phyloP scores from a whole-genome alignment of 2,329 filamentous ascomycete genomes.

The Neophaeococcomyces mojaviensis region DNA sequence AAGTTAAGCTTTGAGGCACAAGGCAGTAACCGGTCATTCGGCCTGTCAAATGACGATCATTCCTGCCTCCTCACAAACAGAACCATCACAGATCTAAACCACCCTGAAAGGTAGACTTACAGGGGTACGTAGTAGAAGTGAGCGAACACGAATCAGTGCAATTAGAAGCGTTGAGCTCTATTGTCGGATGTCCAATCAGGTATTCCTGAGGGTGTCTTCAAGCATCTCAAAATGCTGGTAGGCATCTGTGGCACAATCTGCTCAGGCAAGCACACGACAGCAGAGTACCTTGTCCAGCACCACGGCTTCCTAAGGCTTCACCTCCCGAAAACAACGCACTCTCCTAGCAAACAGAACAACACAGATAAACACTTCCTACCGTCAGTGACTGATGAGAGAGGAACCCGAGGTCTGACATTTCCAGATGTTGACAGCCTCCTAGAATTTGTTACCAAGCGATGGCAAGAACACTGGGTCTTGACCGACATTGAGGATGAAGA shows the following conservation, averaged over 20 bases:
- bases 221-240: slow-evolving; percentile 39
- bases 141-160: no score
- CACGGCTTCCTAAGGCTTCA: slow-evolving; percentile 72
- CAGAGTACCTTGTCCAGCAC: slow-evolving; percentile 75
- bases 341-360: slow-evolving; percentile 18
- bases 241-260: slow-evolving; percentile 63
- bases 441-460: slow-evolving; percentile 76
- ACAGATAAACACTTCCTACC: slow-evolving; percentile 16
- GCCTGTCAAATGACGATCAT: no score
- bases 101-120: no score
- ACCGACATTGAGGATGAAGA: slow-evolving; percentile 70
- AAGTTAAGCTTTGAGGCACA: no score
- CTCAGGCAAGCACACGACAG: slow-evolving; percentile 84
- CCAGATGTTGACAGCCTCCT: slow-evolving; percentile 59
- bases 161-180: no score
- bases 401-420: slow-evolving; percentile 22
- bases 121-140: no score
- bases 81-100: no score
- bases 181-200: no score
- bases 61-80: no score
- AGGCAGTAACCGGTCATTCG: no score
- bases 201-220: no score
- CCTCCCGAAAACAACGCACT: slow-evolving; percentile 35
- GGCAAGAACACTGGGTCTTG: slow-evolving; percentile 78
- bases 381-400: slow-evolving; percentile 21